Evolutionary conservation across 768 basidiomycete genomes (phyloP), one percentile per base, ranked within the genome.

Genomic region (Tulasnella sp.): DNA sequence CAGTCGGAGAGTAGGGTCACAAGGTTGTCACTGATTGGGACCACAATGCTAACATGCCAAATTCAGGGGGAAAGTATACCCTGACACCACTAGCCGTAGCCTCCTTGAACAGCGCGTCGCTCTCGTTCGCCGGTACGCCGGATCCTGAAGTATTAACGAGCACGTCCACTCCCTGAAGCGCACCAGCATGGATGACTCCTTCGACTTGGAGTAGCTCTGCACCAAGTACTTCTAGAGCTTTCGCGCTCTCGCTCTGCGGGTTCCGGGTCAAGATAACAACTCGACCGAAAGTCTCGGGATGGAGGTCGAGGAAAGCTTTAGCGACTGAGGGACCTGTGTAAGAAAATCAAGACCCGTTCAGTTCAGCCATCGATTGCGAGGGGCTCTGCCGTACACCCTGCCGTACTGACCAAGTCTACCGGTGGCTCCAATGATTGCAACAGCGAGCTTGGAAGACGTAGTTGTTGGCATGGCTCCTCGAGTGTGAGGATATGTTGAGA

Each of bases 31-130:
- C 34, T 7, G 34, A 5, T 5, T 38, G 34, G 34, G 5, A 15
- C 15, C 34, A 38, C 15, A 0, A 11, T 19, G 38, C 52, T 31
- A 11, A 53, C 51, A 53, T 34, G 15, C 52, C 52, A 22, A 19
- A 53, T 24, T 53, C 52, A 12, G 19, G 24, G n/a, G 52, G 52
- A 31, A 53, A 53, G 22, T 53, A 53, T 22, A 53, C 52, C 19
- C 38, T 53, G 19, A 42, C 52, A 8, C 52, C 52, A 15, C 29
- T 31, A 0, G 31, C 52, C 2, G 21, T 41, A 4, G 52, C 52
- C 1, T 27, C 52, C 25, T 38, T 38, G 52, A 24, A 31, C 21
- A 53, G 34, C 31, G 31, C 17, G 7, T 53, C 34, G 52, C 34
- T 38, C 29, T 31, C 34, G n/a, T 53, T 31, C 11, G 7, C 1